Evolutionary conservation across 768 basidiomycete genomes (phyloP), one percentile per base, ranked within the genome.

Genomic region (Russula sp.): DNA sequence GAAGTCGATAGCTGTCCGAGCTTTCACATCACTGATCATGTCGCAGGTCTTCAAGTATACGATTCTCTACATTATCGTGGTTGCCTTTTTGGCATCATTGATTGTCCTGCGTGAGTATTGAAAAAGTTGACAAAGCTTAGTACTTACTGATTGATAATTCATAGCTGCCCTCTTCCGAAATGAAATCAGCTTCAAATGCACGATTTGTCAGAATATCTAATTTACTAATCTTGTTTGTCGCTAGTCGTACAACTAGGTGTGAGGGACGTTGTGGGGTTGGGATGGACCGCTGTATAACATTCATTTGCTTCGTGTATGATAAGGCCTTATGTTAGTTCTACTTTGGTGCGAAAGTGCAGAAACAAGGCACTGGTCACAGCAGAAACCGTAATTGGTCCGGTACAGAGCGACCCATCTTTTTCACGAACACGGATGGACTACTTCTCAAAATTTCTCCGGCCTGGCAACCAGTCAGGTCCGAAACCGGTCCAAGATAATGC

Each of bases 131-230:
- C 20, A 22, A 56, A 7, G 36, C 11, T 13, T 20, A 59, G 18
- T 29, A 39, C 58, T 42, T 29, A 39, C 58, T 42, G 41, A 60
- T 67, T 73, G 52, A 72, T 60, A 39, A 41, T 47, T 63, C 59
- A 48, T 69, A 93, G 90, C 90, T 70, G 80, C 83, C 56, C 73
- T 96, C 60, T 93, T 96, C 87, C 84, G 88, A 69, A 79, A 89
- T 63, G 79, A 79, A 66, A 85, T 98, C 72, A 83, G 80, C 29
- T 81, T 93, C 70, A 76, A 84, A 66, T 93, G 92, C 81, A 81
- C 84, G 54, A 77, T 94, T 74, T 94, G 92, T 82, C 83, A 83
- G 79, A 88, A 80, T 75, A 90, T 93, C 72, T 92, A 86, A 87
- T 73, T 75, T 56, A 55, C 53, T 66, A 61, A 56, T 59, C 51